Conservation (phyloP, 345 rosid genomes). For the Lumnitzera racemosa region DNA sequence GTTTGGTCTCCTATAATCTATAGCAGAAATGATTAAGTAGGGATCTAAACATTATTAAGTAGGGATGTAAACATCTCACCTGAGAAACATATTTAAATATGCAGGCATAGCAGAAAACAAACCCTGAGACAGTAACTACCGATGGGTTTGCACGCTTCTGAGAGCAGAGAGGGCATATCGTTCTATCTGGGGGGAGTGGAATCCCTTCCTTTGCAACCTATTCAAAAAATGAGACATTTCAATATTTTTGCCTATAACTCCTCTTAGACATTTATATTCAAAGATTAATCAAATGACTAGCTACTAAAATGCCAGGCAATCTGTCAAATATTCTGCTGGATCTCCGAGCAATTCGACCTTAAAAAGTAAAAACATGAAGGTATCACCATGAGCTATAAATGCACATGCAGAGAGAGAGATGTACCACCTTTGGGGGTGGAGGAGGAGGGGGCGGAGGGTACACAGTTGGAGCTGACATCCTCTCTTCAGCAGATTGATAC, state of each 20-base stretch:
- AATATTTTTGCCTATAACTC: background rate
- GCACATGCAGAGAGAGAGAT: background rate
- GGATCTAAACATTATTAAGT: background rate
- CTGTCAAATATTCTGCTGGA: too few relatives aligned
- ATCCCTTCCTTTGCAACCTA: slow-evolving; percentile 91
- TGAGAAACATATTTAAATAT: slow-evolving; percentile 81
- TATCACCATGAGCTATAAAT: background rate
- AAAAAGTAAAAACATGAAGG: too few relatives aligned
- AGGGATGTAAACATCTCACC: slow-evolving; percentile 38
- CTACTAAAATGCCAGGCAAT: background rate
- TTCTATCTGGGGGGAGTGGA: slow-evolving; percentile 63
- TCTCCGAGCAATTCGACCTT: too few relatives aligned
- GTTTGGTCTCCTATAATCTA: too few relatives aligned
- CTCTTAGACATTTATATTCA: background rate
- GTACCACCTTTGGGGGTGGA: slow-evolving; percentile 75
- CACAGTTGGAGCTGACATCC: slow-evolving; percentile 96
- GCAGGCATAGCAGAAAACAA: slow-evolving; percentile 95
- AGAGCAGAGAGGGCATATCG: slow-evolving; percentile 82
- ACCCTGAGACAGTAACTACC: slow-evolving; percentile 84
- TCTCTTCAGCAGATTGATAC: slow-evolving; percentile 99
- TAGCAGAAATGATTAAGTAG: too few relatives aligned
- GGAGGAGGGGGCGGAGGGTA: slow-evolving; percentile 99
- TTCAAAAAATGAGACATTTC: slow-evolving; percentile 3
- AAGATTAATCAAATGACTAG: background rate
- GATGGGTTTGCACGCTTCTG: slow-evolving; percentile 97